Conservation (phyloP, 768 basidiomycete genomes). For the Calocera cornea region DNA sequence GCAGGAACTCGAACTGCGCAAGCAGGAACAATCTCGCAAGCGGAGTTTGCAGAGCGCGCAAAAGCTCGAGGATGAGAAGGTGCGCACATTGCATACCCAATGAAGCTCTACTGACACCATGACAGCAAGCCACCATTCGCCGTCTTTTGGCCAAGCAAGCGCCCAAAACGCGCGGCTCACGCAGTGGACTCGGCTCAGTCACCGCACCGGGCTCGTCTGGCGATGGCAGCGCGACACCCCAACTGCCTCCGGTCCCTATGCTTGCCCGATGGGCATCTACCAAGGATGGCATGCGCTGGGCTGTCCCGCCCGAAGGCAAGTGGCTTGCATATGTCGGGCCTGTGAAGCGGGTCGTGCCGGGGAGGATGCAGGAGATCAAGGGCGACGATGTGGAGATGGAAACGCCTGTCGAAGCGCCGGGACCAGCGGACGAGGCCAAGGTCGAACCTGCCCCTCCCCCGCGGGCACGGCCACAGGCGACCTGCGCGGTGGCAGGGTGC, state of each 20-base stretch:
- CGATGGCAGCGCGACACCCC: constrained; percentile 26
- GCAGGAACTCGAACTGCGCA: constrained; percentile 54
- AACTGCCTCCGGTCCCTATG: constrained; percentile 29
- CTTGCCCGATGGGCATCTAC: constrained; percentile 67
- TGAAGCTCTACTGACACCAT: neutral
- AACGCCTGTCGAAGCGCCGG: constrained; percentile 2
- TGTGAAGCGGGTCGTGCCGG: neutral
- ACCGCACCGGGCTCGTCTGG: constrained; percentile 28
- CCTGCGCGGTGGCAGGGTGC: constrained; percentile 50
- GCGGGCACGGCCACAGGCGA: neutral
- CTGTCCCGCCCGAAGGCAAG: neutral
- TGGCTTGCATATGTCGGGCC: neutral
- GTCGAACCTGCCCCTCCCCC: constrained; percentile 5
- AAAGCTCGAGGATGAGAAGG: constrained; percentile 78
- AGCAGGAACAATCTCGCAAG: constrained; percentile 73
- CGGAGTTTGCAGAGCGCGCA: constrained; percentile 69
- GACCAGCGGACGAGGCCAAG: constrained; percentile 5
- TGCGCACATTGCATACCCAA: constrained; percentile 17
- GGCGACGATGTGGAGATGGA: neutral
- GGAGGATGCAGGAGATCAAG: neutral
- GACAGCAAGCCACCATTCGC: constrained; percentile 74
- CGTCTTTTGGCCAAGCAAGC: constrained; percentile 77
- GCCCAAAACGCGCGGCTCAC: constrained; percentile 17
- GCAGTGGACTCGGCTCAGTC: constrained; percentile 31
- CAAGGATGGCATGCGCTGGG: constrained; percentile 21